Evolutionary conservation across 2,329 filamentous ascomycete genomes (phyloP).

Genomic region (Juglanconis sp.): DNA sequence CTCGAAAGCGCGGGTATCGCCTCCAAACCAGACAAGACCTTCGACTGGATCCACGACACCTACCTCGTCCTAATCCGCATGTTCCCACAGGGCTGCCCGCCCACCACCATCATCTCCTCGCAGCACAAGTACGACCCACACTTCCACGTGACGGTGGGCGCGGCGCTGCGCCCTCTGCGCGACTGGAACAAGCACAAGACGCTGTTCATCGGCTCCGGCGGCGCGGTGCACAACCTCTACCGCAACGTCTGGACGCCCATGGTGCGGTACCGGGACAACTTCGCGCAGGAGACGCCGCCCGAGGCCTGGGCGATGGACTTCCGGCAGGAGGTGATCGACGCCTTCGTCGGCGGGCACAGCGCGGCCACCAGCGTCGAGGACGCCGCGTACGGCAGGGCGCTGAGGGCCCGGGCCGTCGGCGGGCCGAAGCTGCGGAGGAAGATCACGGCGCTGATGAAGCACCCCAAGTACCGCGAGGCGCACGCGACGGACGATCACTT

Average conservation of each 20-base stretch:
- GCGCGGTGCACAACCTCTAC: constrained; percentile 68
- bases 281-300: constrained; percentile 56
- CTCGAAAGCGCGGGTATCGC: constrained; percentile 52
- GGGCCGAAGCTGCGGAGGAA: constrained; percentile 53
- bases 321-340: constrained; percentile 61
- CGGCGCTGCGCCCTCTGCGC: constrained; percentile 53
- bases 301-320: constrained; percentile 63
- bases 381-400: constrained; percentile 16
- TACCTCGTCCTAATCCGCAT: constrained; percentile 67
- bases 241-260: constrained; percentile 65
- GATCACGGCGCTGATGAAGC: constrained; percentile 64
- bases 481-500: constrained; percentile 71
- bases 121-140: constrained; percentile 39
- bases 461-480: constrained; percentile 62
- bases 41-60: constrained; percentile 72
- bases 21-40: constrained; percentile 48
- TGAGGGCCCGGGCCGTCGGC: constrained; percentile 25
- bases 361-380: constrained; percentile 15
- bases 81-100: constrained; percentile 64
- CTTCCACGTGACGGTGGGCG: constrained; percentile 51
- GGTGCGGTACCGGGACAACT: constrained; percentile 60
- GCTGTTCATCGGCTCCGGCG: constrained; percentile 57
- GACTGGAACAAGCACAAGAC: constrained; percentile 40
- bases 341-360: constrained; percentile 43
- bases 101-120: constrained; percentile 53